Percentiles rank a stretch among this genome's conserved stretches.
These are phyloP conservation scores for Aspergillus sparsus DNA, from an alignment of 495 filamentous ascomycete genomes.

Conservation along the genomic window DNA sequence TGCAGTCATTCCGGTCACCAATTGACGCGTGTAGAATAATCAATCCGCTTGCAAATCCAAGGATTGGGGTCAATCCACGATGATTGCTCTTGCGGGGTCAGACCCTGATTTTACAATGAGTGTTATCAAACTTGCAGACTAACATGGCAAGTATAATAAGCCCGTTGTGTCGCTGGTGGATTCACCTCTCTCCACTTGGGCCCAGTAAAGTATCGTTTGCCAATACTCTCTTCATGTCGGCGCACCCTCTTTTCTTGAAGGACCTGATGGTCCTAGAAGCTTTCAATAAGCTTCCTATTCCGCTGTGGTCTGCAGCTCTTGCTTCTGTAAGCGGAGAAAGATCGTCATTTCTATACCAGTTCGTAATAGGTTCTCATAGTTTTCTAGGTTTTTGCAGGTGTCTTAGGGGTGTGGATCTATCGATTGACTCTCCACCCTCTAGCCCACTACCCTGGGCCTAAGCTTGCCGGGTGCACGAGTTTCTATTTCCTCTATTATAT, in stretches of 20 bases:
- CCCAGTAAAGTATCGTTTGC: not conserved
- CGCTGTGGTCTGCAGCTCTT: slow-evolving; percentile 7
- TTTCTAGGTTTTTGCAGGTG: not conserved
- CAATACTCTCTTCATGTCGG: slow-evolving; percentile 2
- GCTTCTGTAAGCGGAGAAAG: not conserved
- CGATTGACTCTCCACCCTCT: slow-evolving; percentile 6
- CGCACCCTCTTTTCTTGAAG: not conserved
- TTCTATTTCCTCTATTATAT: slow-evolving; percentile 9
- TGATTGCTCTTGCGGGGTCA: not conserved
- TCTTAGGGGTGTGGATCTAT: slow-evolving; percentile 3
- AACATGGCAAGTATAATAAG: not conserved
- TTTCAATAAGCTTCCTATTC: slow-evolving; percentile 6
- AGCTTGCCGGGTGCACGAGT: not conserved
- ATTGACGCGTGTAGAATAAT: not conserved
- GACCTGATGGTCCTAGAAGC: slow-evolving; percentile 4
- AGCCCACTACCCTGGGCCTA: slow-evolving; percentile 9
- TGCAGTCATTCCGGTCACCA: not conserved
- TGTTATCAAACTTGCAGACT: not conserved
- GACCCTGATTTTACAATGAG: not conserved
- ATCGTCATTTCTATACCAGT: too few species aligned
- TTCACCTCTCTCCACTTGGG: not conserved
- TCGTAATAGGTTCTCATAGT: not conserved
- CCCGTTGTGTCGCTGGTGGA: not conserved
- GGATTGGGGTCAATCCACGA: too few species aligned
- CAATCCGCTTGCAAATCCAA: not conserved